A percentile compares a stretch with the other conserved stretches of the same genome.
These are phyloP conservation scores for Phoenix roebelenii DNA, from an alignment of 176 grass and related monocot species.

Conservation along the genomic window DNA sequence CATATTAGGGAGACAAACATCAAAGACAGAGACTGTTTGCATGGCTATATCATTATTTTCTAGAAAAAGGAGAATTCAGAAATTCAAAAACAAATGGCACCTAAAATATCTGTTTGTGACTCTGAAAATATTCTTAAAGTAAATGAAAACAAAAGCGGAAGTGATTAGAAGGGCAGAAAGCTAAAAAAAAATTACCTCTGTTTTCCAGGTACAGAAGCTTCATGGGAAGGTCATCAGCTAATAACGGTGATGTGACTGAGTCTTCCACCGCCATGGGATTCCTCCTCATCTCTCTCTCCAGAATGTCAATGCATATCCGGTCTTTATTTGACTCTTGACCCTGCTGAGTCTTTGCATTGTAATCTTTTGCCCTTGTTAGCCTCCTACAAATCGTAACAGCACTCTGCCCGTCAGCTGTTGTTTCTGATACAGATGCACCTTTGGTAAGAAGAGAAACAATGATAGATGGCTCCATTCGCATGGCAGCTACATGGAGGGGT, in stretches of 20 bases:
- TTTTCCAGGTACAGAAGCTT: constrained; percentile 95
- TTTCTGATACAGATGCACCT: constrained; percentile 49
- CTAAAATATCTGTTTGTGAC: too few relatives aligned
- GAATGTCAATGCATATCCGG: constrained; percentile 79
- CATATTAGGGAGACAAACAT: too few relatives aligned
- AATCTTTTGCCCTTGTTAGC: constrained; percentile 75
- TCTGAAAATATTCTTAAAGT: neutral
- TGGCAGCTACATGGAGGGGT: constrained; percentile 81
- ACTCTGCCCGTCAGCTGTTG: constrained; percentile 59
- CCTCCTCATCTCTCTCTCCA: constrained; percentile 81
- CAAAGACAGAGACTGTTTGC: too few relatives aligned
- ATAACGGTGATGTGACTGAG: constrained; percentile 85
- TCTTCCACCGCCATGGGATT: constrained; percentile 69
- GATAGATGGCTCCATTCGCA: constrained; percentile 85
- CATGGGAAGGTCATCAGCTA: constrained; percentile 91
- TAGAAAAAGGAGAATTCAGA: too few relatives aligned
- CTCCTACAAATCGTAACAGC: constrained; percentile 64
- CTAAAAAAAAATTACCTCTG: constrained; percentile 45
- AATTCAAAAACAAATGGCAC: too few relatives aligned
- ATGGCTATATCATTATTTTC: too few relatives aligned
- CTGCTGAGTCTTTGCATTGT: constrained; percentile 54
- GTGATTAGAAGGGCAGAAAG: too few relatives aligned
- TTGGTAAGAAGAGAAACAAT: constrained; percentile 77
- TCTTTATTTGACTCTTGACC: constrained; percentile 94
- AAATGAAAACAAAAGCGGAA: neutral